Evolutionary conservation across 805 yeast species (phyloP).

Genomic region (Zygotorulaspora chibaensis): DNA sequence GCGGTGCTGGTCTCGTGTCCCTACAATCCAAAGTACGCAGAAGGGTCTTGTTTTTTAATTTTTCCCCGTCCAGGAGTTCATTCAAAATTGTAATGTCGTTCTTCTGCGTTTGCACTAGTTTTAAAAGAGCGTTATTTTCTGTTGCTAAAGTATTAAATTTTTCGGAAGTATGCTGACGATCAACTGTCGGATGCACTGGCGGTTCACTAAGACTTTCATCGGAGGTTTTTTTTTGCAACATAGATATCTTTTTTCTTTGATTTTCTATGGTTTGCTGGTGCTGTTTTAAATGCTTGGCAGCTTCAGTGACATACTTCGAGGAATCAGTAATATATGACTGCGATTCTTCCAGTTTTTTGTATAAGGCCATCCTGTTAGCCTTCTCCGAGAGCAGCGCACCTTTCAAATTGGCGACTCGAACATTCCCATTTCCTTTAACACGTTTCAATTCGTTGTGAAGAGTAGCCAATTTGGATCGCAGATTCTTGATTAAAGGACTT

Average conservation of each 20-base stretch:
- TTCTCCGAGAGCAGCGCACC: slow-evolving; percentile 1
- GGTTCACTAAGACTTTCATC: neutral
- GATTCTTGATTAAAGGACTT: slow-evolving; percentile 8
- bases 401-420: slow-evolving; percentile 12
- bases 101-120: slow-evolving; percentile 4
- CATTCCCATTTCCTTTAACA: slow-evolving; percentile 4
- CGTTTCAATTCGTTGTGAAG: slow-evolving; percentile 7
- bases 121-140: neutral
- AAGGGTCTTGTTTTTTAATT: slow-evolving; percentile 6
- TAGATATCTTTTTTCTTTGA: slow-evolving; percentile 2
- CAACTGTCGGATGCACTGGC: neutral
- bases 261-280: neutral
- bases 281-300: neutral
- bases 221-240: neutral
- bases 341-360: slow-evolving; percentile 1
- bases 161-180: neutral
- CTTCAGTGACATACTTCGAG: slow-evolving; percentile 4
- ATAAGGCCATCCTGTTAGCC: neutral
- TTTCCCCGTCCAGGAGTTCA: slow-evolving; percentile 8
- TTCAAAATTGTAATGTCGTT: slow-evolving; percentile 6
- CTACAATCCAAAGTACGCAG: neutral
- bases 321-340: slow-evolving; percentile 2
- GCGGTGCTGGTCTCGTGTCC: neutral
- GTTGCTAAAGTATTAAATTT: neutral
- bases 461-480: slow-evolving; percentile 6